A percentile compares a stretch with the other conserved stretches of the same genome.
These are phyloP conservation scores for Tilletia horrida DNA, from an alignment of 1,284 basidiomycete genomes.

Conservation along the genomic window DNA sequence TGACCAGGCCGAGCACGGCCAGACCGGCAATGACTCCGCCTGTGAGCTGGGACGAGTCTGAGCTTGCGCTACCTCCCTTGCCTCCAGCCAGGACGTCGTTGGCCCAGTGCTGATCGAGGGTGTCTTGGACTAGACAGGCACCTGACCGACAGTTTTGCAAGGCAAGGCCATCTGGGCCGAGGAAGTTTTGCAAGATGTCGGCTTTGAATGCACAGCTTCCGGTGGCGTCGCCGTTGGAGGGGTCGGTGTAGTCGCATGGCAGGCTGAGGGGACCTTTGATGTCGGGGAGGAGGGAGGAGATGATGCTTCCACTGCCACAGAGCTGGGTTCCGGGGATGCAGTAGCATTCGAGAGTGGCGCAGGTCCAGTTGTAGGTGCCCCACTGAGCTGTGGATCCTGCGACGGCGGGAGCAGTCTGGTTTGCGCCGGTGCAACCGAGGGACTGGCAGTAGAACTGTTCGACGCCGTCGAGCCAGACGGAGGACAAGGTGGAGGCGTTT, in stretches of 20 bases:
- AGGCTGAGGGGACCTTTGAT: constrained; percentile 39
- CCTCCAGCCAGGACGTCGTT: constrained; percentile 8
- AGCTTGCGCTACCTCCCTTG: background rate
- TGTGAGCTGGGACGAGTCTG: constrained; percentile 25
- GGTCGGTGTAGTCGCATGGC: constrained; percentile 44
- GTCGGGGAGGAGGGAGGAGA: constrained; percentile 34
- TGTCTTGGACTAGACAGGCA: constrained; percentile 34
- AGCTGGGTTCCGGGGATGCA: constrained; percentile 39
- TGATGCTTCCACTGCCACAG: constrained; percentile 26
- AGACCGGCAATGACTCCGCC: constrained; percentile 38
- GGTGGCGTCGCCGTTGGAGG: constrained; percentile 26
- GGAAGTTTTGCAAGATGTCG: constrained; percentile 32
- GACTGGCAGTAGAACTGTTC: constrained; percentile 50
- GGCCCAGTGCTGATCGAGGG: constrained; percentile 31
- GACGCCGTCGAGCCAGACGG: constrained; percentile 40
- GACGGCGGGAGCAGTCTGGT: constrained; percentile 26
- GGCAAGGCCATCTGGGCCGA: constrained; percentile 36
- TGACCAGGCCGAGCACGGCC: constrained; percentile 33
- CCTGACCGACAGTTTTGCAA: constrained; percentile 35
- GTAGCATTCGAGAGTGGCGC: constrained; percentile 37
- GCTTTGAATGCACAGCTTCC: constrained; percentile 34
- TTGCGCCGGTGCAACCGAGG: constrained; percentile 29
- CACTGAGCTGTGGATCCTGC: constrained; percentile 21
- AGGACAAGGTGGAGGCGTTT: constrained; percentile 34
- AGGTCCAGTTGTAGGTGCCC: constrained; percentile 34